These are phyloP conservation scores for Rhizoclosmatium globosum DNA, from an alignment of 192 early-diverging fungal species.

Conservation along the genomic window DNA sequence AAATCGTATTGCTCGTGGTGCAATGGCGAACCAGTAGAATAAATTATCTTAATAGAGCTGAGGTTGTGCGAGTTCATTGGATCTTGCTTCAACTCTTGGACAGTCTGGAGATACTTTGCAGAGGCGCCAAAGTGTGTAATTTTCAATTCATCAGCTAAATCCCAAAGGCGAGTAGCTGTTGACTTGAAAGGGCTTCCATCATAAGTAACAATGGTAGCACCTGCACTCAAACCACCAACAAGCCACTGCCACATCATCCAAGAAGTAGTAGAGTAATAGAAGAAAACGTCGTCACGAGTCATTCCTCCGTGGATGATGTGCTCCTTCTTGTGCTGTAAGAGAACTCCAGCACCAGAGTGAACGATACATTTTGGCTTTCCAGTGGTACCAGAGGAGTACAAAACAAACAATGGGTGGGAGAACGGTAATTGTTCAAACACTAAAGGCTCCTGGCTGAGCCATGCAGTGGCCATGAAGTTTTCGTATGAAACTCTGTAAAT, in stretches of 20 bases:
- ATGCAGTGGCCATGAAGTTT: conserved; percentile 62
- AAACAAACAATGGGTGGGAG: conserved; percentile 89
- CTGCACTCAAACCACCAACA: conserved; percentile 76
- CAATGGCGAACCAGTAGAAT: conserved; percentile 94
- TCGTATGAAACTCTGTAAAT: conserved; percentile 29
- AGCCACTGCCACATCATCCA: conserved; percentile 99
- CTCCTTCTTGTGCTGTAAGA: conserved; percentile 95
- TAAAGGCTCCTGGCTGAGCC: conserved; percentile 50
- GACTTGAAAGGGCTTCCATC: conserved; percentile 96
- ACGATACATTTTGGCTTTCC: conserved; percentile 97
- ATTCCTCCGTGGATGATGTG: conserved; percentile 88
- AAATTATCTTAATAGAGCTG: conserved; percentile 74
- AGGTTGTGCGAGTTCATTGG: conserved; percentile 69
- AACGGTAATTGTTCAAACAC: conserved; percentile 88
- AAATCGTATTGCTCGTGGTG: conserved; percentile 93
- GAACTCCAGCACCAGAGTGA: conserved; percentile 87
- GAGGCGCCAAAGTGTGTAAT: conserved; percentile 93
- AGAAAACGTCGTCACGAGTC: conserved; percentile 75
- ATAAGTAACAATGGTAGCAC: conserved; percentile 83
- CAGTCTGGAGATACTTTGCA: conserved; percentile 93
- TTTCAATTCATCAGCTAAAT: conserved; percentile 76
- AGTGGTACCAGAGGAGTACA: conserved; percentile 95
- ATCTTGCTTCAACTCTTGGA: conserved; percentile 76
- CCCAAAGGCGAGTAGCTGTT: conserved; percentile 76
- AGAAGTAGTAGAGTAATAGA: conserved; percentile 71